phyloP scores from a whole-genome alignment of 352 stramenopile genomes.

The Phytophthora ramorum region DNA sequence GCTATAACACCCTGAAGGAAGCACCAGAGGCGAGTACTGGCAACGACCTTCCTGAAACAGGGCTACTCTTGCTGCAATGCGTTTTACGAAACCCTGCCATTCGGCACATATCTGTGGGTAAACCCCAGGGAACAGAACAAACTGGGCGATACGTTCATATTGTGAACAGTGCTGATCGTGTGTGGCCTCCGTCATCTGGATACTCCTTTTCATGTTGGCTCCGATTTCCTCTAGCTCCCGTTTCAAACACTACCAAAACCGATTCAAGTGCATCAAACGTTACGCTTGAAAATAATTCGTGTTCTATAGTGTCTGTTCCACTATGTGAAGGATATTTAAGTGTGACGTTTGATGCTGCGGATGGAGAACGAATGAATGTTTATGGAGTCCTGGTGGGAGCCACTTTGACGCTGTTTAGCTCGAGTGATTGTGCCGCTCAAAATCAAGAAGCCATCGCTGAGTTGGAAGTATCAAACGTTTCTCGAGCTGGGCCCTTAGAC shows the following conservation, averaged over 20 bases:
- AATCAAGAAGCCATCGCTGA: slow-evolving; percentile 42
- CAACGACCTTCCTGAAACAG: slow-evolving; percentile 32
- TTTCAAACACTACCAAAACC: neutral
- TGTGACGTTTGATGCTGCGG: slow-evolving; percentile 48
- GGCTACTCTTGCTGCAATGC: slow-evolving; percentile 51
- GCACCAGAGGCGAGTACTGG: neutral
- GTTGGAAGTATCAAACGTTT: slow-evolving; percentile 56
- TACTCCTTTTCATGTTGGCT: slow-evolving; percentile 86
- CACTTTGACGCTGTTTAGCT: slow-evolving; percentile 65
- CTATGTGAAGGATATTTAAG: slow-evolving; percentile 67
- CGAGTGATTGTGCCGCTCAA: slow-evolving; percentile 37
- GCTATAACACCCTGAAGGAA: neutral
- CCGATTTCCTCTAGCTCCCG: slow-evolving; percentile 43
- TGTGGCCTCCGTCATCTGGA: slow-evolving; percentile 74
- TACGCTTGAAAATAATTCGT: neutral
- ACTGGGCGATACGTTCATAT: slow-evolving; percentile 72
- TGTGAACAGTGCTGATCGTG: slow-evolving; percentile 60
- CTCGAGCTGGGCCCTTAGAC: slow-evolving; percentile 33
- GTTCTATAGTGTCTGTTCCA: slow-evolving; percentile 40
- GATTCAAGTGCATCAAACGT: neutral
- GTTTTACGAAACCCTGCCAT: slow-evolving; percentile 52
- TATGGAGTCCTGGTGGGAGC: slow-evolving; percentile 76
- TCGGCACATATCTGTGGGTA: slow-evolving; percentile 62
- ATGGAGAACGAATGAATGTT: slow-evolving; percentile 35
- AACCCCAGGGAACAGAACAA: slow-evolving; percentile 54